Evolutionary conservation across 129 eudicot genomes (phyloP), one percentile per base, ranked within the genome.

Genomic region (Scalesia atractyloides): DNA sequence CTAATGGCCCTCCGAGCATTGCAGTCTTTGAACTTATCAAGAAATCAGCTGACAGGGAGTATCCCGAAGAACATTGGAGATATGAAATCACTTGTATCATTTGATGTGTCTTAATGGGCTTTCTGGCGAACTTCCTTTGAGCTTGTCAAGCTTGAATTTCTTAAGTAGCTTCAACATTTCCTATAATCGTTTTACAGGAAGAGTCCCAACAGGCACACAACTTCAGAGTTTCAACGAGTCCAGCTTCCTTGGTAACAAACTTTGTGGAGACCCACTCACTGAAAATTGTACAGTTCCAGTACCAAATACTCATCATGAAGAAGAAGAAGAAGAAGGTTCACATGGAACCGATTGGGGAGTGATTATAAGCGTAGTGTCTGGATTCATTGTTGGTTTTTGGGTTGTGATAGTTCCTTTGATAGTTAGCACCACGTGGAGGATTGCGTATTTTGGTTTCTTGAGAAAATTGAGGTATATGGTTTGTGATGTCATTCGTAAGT

Each of bases 61-160:
- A 81, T 81, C n/a, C 85, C 81, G 0, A 49, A 53, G 30, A 70
- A 76, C 66, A 81, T 81, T 15, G 85, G 85, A 1, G 33, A 76
- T 36, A n/a, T 81, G 79, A 64, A 61, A 58, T 53, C 64, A 46
- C 72, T 76, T 34, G 85, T 58, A 72, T 52, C 85, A 11, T 72
- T 76, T 16, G 85, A 82, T 54, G 39, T 82, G 4, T 82, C 82
- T 46, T 36, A 82, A 82, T 43, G n/a, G 9, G 43, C 79, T 82
- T 46, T 70, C 53, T 5, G 82, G 82, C 0, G 60, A 13, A 56
- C 76, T 87, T 15, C 92, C 92, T 14, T 16, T 71, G 17, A 62
- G 46, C 48, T 62, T 62, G 22, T 62, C 68, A 62, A 62, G 68
- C 48, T 62, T 62, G 24, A 34, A 7, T 37, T 62, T 62, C 47